A percentile compares a stretch with the other conserved stretches of the same genome.
Evolutionary conservation across 2,329 filamentous ascomycete genomes (phyloP).

Genomic region (Fusarium gaditjirri): DNA sequence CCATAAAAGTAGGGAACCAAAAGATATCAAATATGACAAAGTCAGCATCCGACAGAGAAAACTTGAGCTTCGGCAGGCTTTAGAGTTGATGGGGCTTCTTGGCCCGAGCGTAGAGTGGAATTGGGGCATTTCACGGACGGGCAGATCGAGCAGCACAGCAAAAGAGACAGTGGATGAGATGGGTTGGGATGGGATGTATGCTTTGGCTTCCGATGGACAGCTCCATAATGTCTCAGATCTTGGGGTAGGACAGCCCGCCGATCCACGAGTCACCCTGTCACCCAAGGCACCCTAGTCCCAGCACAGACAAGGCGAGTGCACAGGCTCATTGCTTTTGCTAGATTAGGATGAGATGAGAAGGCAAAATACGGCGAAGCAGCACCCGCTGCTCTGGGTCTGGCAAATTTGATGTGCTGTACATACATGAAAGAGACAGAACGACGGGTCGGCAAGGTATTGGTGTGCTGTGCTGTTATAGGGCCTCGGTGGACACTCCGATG

Average conservation of each 20-base stretch:
- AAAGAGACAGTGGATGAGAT: not conserved
- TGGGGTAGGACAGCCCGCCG: slow-evolving; percentile 14
- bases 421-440: not conserved
- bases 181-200: not conserved
- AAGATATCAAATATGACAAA: slow-evolving; percentile 28
- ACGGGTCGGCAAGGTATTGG: not conserved
- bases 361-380: slow-evolving; percentile 6
- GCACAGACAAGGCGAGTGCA: not conserved
- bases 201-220: not conserved
- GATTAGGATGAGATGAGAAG: not conserved
- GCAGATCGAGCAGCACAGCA: not conserved
- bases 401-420: not conserved
- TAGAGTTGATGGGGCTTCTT: not conserved
- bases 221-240: slow-evolving; percentile 39
- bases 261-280: slow-evolving; percentile 22
- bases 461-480: not conserved
- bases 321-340: slow-evolving; percentile 19
- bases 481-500: slow-evolving; percentile 1
- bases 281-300: not conserved
- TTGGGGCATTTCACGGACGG: slow-evolving; percentile 17
- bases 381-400: slow-evolving; percentile 24
- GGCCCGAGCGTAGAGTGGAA: not conserved
- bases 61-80: not conserved
- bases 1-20: not conserved
- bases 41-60: not conserved